Conservation (phyloP, 331 rosid species). For the Malus hybrid region DNA sequence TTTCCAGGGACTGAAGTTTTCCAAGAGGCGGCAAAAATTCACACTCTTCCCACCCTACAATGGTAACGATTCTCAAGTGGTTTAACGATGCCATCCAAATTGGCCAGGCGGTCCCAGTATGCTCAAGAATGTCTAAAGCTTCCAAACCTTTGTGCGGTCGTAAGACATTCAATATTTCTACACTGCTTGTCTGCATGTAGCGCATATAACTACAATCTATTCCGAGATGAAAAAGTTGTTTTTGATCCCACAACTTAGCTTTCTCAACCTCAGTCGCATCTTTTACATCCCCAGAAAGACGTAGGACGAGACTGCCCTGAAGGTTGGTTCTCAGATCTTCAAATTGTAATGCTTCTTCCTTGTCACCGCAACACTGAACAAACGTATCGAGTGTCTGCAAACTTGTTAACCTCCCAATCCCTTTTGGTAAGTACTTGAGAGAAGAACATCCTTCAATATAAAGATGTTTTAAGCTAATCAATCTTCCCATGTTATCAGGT, state of each 20-base stretch:
- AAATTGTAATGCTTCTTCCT: not conserved
- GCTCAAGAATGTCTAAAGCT: not conserved
- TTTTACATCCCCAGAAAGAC: no score
- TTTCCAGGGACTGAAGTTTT: not conserved
- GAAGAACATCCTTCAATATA: not conserved
- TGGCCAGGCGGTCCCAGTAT: not conserved
- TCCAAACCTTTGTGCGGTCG: not conserved
- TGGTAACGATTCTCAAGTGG: not conserved
- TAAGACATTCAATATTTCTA: not conserved
- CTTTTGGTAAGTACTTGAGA: not conserved
- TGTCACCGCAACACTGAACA: not conserved
- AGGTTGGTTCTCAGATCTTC: not conserved
- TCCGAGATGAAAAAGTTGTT: not conserved
- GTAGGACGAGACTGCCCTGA: not conserved
- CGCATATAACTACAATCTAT: rapidly evolving
- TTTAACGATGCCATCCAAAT: not conserved
- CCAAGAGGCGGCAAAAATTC: not conserved
- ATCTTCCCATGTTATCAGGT: not conserved
- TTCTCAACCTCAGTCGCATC: not conserved
- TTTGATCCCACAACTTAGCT: not conserved
- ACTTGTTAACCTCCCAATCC: not conserved
- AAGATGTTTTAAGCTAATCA: not conserved
- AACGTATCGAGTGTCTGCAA: not conserved
- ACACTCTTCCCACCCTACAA: not conserved
- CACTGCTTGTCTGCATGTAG: no score